Percentiles rank a stretch among this genome's conserved stretches.
These are phyloP conservation scores for Omphalotus guepiniiformis DNA, from an alignment of 768 basidiomycete genomes.

Conservation along the genomic window DNA sequence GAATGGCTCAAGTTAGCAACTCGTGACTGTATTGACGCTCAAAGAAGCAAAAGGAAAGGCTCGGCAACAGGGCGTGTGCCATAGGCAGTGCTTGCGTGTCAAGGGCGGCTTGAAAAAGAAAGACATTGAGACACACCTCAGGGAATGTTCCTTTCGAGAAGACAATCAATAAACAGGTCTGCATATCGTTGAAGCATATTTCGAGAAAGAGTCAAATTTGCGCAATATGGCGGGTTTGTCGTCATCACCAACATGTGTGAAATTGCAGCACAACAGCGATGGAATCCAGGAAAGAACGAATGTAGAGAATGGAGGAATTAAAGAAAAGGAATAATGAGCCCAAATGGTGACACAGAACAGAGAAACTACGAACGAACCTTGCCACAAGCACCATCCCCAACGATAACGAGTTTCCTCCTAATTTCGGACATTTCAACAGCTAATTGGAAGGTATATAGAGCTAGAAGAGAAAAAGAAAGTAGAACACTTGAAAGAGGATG, in stretches of 20 bases:
- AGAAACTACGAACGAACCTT: conserved; percentile 54
- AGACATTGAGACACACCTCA: conserved; percentile 53
- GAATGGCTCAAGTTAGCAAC: background rate
- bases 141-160: conserved; percentile 97
- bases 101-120: background rate
- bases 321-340: background rate
- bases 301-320: background rate
- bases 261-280: background rate
- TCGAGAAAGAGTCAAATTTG: background rate
- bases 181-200: conserved; percentile 5
- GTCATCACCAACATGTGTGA: background rate
- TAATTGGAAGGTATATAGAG: conserved; percentile 15
- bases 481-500: too few species aligned
- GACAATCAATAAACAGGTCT: conserved; percentile 94
- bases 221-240: background rate
- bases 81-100: background rate
- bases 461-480: conserved; percentile 1
- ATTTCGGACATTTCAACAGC: conserved; percentile 82
- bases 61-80: background rate
- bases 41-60: background rate
- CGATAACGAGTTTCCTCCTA: conserved; percentile 97
- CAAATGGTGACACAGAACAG: conserved; percentile 5
- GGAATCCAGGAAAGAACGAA: background rate
- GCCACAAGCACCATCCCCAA: conserved; percentile 97
- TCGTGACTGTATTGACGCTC: too few species aligned